Percentiles rank a stretch among this genome's conserved stretches.
Evolutionary conservation across 148 eudicot species (phyloP).

Genomic region (Nepenthes mirabilis): DNA sequence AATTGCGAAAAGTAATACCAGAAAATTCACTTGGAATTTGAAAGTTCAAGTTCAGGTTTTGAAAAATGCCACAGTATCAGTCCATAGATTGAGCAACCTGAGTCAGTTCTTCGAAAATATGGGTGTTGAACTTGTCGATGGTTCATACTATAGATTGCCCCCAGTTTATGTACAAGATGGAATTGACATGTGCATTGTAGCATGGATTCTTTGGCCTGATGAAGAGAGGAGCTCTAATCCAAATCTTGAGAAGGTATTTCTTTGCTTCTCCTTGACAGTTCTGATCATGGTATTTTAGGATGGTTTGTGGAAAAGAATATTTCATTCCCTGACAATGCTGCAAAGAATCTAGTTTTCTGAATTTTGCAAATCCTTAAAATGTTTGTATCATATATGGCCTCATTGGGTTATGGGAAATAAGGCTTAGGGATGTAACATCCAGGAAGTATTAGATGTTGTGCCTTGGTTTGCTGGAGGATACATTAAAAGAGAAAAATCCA

Average conservation of each 20-base stretch:
- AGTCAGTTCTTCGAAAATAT: slow-evolving; percentile 32
- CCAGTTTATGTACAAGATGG: slow-evolving; percentile 35
- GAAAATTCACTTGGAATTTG: slow-evolving; percentile 74
- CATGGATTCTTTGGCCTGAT: slow-evolving; percentile 99
- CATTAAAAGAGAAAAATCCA: too few relatives aligned
- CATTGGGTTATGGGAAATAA: too few relatives aligned
- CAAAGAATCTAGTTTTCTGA: neutral
- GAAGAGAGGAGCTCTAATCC: slow-evolving; percentile 86
- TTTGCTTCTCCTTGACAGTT: too few relatives aligned
- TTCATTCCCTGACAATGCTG: neutral
- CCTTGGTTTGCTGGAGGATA: too few relatives aligned
- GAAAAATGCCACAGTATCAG: slow-evolving; percentile 56
- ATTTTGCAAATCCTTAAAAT: too few relatives aligned
- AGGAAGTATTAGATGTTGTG: too few relatives aligned
- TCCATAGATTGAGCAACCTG: slow-evolving; percentile 45
- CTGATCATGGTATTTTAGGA: neutral
- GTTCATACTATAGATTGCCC: slow-evolving; percentile 40
- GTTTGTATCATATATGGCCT: too few relatives aligned
- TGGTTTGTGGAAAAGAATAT: neutral
- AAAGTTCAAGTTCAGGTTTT: slow-evolving; percentile 75
- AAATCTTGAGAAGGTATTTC: slow-evolving; percentile 75
- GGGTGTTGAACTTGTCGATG: slow-evolving; percentile 50
- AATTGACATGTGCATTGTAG: slow-evolving; percentile 57
- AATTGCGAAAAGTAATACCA: slow-evolving; percentile 39
- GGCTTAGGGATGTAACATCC: too few relatives aligned